These are phyloP conservation scores for Sclerotinia borealis DNA, from an alignment of 2,329 filamentous ascomycete species.

Conservation along the genomic window DNA sequence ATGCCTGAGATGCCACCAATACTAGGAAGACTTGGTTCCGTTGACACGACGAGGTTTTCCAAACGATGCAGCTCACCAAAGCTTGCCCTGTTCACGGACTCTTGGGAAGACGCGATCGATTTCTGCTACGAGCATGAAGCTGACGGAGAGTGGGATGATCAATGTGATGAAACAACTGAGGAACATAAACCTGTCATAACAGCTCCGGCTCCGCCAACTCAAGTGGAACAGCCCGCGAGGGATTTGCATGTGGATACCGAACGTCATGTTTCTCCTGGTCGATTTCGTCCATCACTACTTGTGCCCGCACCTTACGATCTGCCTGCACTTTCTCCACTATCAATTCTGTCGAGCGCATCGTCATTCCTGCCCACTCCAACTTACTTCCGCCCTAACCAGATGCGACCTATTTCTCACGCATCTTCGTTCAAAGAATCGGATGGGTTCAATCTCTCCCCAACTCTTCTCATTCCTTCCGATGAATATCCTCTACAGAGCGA, in stretches of 20 bases:
- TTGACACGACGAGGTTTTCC: neutral
- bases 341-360: constrained; percentile 22
- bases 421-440: constrained; percentile 54
- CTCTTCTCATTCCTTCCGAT: constrained; percentile 55
- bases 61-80: neutral
- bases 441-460: constrained; percentile 54
- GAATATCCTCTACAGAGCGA: constrained; percentile 47
- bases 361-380: constrained; percentile 20
- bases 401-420: constrained; percentile 35
- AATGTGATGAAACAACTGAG: constrained; percentile 55
- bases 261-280: constrained; percentile 20
- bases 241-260: constrained; percentile 25
- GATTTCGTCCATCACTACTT: constrained; percentile 30
- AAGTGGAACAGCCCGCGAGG: constrained; percentile 13
- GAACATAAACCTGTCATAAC: constrained; percentile 34
- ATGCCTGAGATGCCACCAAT: constrained; percentile 6
- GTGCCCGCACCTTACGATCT: constrained; percentile 26
- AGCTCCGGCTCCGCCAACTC: constrained; percentile 27
- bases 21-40: neutral
- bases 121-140: constrained; percentile 65
- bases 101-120: constrained; percentile 65
- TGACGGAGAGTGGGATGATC: constrained; percentile 60
- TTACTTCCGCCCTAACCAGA: constrained; percentile 21
- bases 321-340: constrained; percentile 31
- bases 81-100: constrained; percentile 29